Percentiles rank a stretch among this genome's conserved stretches.
phyloP scores from a whole-genome alignment of 2,329 filamentous ascomycete species.

The Xylogone sp. region DNA sequence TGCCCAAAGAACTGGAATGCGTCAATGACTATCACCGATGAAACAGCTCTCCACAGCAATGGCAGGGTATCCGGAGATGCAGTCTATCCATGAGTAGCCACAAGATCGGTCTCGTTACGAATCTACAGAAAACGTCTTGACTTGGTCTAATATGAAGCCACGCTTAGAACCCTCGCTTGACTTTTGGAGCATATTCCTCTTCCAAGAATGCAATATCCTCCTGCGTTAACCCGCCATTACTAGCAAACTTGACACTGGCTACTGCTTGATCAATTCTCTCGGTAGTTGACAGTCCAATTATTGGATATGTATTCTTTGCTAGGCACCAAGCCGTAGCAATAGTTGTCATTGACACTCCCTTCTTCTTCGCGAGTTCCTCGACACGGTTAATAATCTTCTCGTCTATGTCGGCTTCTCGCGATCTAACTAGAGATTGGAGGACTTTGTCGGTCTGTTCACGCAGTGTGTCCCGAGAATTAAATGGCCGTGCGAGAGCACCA shows the following conservation, averaged over 20 bases:
- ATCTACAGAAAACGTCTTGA: no score
- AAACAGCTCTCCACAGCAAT: no score
- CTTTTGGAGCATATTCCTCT: conserved; percentile 47
- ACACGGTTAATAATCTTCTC: conserved; percentile 32
- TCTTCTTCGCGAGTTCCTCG: conserved; percentile 50
- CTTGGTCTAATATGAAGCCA: no score
- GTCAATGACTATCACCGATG: no score
- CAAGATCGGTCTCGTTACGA: no score
- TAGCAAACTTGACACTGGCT: conserved; percentile 32
- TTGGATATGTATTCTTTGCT: conserved; percentile 41
- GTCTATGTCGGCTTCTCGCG: conserved; percentile 11
- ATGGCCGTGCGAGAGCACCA: conserved; percentile 21
- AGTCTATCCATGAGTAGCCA: no score
- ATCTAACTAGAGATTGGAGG: no score
- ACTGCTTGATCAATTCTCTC: conserved; percentile 52
- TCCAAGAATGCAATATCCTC: conserved; percentile 52
- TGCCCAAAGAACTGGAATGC: no score
- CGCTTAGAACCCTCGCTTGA: not conserved
- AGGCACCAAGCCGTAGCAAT: conserved; percentile 53
- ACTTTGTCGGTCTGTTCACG: not conserved
- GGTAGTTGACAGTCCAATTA: conserved; percentile 48
- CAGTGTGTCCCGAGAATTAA: not conserved
- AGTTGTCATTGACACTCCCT: conserved; percentile 51
- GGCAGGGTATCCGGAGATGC: no score
- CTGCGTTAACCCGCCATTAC: conserved; percentile 40